A percentile compares a stretch with the other conserved stretches of the same genome.
These are phyloP conservation scores for Tulasnella sp. DNA, from an alignment of 768 basidiomycete species.

Conservation along the genomic window DNA sequence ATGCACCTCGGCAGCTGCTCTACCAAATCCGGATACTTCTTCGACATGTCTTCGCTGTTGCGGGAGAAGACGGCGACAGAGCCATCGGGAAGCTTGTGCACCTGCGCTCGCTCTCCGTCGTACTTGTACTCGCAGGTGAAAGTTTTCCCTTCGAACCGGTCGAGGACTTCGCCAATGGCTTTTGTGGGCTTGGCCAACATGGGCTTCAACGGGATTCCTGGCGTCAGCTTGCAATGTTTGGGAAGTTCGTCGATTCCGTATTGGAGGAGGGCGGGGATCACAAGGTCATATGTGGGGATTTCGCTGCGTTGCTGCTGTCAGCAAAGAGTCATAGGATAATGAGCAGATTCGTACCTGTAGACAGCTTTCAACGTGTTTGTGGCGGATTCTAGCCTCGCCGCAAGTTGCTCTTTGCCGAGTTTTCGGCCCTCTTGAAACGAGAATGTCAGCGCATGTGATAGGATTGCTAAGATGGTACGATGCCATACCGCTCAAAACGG, in stretches of 20 bases:
- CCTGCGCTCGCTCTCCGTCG: conserved; percentile 96
- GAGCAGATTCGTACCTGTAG: conserved; percentile 63
- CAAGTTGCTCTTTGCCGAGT: conserved; percentile 69
- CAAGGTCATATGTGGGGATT: conserved; percentile 85
- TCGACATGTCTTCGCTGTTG: conserved; percentile 99
- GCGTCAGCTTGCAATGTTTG: conserved; percentile 82
- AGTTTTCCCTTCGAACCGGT: conserved; percentile 89
- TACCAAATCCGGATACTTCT: conserved; percentile 97
- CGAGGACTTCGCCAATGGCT: conserved; percentile 95
- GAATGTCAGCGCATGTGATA: conserved; percentile 23
- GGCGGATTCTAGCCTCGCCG: conserved; percentile 69
- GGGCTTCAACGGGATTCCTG: conserved; percentile 91
- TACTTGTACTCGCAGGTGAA: conserved; percentile 99
- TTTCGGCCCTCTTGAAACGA: conserved; percentile 59
- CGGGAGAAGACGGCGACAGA: conserved; percentile 88
- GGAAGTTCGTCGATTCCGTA: conserved; percentile 67
- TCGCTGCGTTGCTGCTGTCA: conserved; percentile 52
- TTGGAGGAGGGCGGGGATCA: conserved; percentile 84
- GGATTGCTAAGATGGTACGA: not conserved
- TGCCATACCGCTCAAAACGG: conserved; percentile 63
- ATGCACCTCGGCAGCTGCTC: conserved; percentile 91
- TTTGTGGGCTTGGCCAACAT: conserved; percentile 99
- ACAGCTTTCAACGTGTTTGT: conserved; percentile 78
- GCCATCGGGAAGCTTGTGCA: conserved; percentile 80
- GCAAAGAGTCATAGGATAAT: not conserved